Evolutionary conservation across 805 yeast species (phyloP).

Genomic region (Ogataea saltuana): DNA sequence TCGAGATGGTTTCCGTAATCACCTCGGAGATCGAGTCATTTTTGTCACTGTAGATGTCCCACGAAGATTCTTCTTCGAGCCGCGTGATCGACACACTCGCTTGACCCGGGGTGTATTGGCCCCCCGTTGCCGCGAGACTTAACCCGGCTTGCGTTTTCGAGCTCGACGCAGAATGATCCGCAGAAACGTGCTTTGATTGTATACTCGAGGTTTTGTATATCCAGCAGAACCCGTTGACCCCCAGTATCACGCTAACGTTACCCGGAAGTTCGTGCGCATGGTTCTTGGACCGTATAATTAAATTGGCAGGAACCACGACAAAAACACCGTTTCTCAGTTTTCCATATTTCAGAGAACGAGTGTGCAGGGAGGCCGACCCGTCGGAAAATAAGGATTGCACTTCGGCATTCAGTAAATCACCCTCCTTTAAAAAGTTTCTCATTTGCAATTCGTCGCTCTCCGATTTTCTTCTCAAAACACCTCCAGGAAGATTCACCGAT

Average conservation of each 20-base stretch:
- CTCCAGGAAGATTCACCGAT: slow-evolving; percentile 96
- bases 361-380: slow-evolving; percentile 92
- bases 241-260: slow-evolving; percentile 84
- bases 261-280: slow-evolving; percentile 92
- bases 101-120: slow-evolving; percentile 52
- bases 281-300: slow-evolving; percentile 81
- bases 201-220: slow-evolving; percentile 61
- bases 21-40: slow-evolving; percentile 71
- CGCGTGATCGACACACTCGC: slow-evolving; percentile 75
- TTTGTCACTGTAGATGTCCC: slow-evolving; percentile 92
- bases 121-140: slow-evolving; percentile 28
- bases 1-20: slow-evolving; percentile 70
- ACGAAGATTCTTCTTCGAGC: slow-evolving; percentile 81
- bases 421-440: slow-evolving; percentile 93
- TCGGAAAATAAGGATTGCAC: slow-evolving; percentile 87
- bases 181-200: slow-evolving; percentile 16
- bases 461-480: slow-evolving; percentile 87
- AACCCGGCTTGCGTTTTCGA: slow-evolving; percentile 42
- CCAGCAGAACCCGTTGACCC: slow-evolving; percentile 96
- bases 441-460: slow-evolving; percentile 96
- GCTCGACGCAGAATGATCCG: slow-evolving; percentile 21
- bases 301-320: slow-evolving; percentile 74
- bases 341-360: slow-evolving; percentile 94
- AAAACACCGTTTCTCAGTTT: slow-evolving; percentile 90
- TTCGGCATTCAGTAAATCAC: slow-evolving; percentile 93